phyloP scores from a whole-genome alignment of 2,329 filamentous ascomycete genomes.

The Calycina marina region DNA sequence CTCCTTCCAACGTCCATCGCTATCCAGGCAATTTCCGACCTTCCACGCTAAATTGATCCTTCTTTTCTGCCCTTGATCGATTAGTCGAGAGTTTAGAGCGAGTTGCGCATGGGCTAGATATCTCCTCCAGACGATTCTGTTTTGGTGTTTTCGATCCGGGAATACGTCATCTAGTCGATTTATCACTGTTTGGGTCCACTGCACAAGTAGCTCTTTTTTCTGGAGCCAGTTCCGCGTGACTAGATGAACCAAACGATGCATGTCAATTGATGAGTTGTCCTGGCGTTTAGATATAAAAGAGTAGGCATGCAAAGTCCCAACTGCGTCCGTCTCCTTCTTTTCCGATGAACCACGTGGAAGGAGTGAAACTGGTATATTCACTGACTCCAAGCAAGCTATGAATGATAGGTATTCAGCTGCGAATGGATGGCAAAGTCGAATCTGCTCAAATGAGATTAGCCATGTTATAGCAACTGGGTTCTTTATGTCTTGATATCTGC shows the following conservation, averaged over 20 bases:
- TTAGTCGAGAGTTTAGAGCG: background rate
- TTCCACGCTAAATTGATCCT: background rate
- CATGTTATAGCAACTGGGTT: slow-evolving; percentile 18
- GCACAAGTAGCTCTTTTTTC: slow-evolving; percentile 3
- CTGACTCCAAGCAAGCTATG: slow-evolving; percentile 27
- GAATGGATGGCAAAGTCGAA: slow-evolving; percentile 15
- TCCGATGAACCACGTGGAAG: slow-evolving; percentile 13
- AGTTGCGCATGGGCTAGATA: slow-evolving; percentile 7
- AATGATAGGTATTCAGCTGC: slow-evolving; percentile 27
- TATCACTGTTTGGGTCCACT: slow-evolving; percentile 5
- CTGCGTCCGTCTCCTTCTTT: slow-evolving; percentile 5
- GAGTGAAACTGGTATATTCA: slow-evolving; percentile 25
- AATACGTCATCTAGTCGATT: slow-evolving; percentile 5
- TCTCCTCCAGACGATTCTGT: slow-evolving; percentile 7
- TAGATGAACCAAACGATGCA: slow-evolving; percentile 11
- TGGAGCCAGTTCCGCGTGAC: slow-evolving; percentile 9
- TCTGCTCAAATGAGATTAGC: slow-evolving; percentile 28
- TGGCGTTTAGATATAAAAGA: slow-evolving; percentile 9
- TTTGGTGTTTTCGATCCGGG: slow-evolving; percentile 5
- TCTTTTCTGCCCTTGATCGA: background rate
- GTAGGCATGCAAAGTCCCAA: slow-evolving; percentile 10
- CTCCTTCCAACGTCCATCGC: background rate
- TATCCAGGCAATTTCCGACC: background rate
- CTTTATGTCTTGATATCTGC: slow-evolving; percentile 19
- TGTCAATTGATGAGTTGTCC: slow-evolving; percentile 3